Evolutionary conservation across 2,329 filamentous ascomycete species (phyloP), one percentile per base, ranked within the genome.

Genomic region (Chaetomiaceae sp.): DNA sequence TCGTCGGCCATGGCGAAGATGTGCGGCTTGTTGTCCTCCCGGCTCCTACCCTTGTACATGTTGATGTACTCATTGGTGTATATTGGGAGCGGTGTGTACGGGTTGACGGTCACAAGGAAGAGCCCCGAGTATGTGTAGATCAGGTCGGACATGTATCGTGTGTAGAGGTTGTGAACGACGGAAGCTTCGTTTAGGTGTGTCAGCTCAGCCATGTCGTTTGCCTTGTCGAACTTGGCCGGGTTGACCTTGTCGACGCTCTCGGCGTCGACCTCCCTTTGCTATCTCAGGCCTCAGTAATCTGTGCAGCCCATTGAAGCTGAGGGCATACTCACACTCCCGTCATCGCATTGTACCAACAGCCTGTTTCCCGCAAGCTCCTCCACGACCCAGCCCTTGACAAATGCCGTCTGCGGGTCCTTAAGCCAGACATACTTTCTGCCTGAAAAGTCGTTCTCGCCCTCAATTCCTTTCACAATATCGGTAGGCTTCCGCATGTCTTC

Each of bases 371-470:
- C 78, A 42, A 85, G 69, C 55, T 97, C 90, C 60, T 95, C 85
- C 18, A 96, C 78, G 11, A 98, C 82, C 80, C 89, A 91, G 4
- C 91, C 94, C 57, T 89, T 88, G 44, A 97, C 81, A 64, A 98
- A 98, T 1, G 93, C 93, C 45, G 78, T 76, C 60, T 90, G 79
- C 1, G 87, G 75, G 68, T 98, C 90, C 66, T 85, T 87, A 62
- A 98, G 74, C 94, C 93, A 98, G 54, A 98, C 90, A 72, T 97
- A 98, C 71, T 93, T 81, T 71, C 94, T 97, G 47, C 93, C 94
- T 0, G 93, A 98, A 66, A 98, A 97, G 73, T 98, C 93, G 65
- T 96, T 97, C 62, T 96, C 91, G 53, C 93, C 93, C 68, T 98
- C 94, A 49, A 96, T 89, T 15, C 88, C 86, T 40, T 74, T 74